Percentiles rank a stretch among this genome's conserved stretches.
phyloP scores from a whole-genome alignment of 345 rosid species.

The Eucalyptus regnans region DNA sequence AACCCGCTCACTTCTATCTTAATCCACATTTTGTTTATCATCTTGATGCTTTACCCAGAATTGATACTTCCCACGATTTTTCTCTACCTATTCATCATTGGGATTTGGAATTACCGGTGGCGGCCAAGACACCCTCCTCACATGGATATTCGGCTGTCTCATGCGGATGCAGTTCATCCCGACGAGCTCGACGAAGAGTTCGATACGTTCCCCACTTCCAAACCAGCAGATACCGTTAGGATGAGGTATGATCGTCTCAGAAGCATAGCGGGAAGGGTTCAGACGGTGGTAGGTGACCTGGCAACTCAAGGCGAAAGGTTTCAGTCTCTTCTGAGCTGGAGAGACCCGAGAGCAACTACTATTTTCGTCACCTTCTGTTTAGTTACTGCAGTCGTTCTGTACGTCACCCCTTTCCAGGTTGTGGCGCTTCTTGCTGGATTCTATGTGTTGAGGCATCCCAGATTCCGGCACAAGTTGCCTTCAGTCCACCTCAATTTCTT shows the following conservation, averaged over 20 bases:
- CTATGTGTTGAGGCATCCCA: constrained; percentile 80
- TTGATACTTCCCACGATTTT: constrained; percentile 81
- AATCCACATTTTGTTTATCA: constrained; percentile 71
- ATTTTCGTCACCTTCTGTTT: constrained; percentile 76
- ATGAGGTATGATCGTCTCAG: constrained; percentile 91
- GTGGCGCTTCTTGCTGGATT: constrained; percentile 57
- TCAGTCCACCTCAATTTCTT: constrained; percentile 85
- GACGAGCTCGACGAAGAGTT: constrained; percentile 96
- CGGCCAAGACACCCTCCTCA: constrained; percentile 93
- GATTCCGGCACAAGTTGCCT: constrained; percentile 85
- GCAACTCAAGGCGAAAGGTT: constrained; percentile 95
- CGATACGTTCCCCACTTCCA: constrained; percentile 76
- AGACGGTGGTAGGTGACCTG: constrained; percentile 91
- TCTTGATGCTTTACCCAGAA: constrained; percentile 81
- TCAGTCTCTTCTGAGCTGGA: constrained; percentile 80
- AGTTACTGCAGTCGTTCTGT: constrained; percentile 67
- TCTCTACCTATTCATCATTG: constrained; percentile 83
- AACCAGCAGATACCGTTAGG: constrained; percentile 54
- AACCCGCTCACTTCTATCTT: constrained; percentile 83
- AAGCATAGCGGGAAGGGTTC: constrained; percentile 86
- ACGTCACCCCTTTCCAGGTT: constrained; percentile 87
- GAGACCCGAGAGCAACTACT: constrained; percentile 96
- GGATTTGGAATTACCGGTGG: constrained; percentile 88
- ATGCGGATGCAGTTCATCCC: constrained; percentile 79
- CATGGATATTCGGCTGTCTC: constrained; percentile 91